These are phyloP conservation scores for Picochlorum sp. DNA, from an alignment of 139 green algal genomes.

Conservation along the genomic window DNA sequence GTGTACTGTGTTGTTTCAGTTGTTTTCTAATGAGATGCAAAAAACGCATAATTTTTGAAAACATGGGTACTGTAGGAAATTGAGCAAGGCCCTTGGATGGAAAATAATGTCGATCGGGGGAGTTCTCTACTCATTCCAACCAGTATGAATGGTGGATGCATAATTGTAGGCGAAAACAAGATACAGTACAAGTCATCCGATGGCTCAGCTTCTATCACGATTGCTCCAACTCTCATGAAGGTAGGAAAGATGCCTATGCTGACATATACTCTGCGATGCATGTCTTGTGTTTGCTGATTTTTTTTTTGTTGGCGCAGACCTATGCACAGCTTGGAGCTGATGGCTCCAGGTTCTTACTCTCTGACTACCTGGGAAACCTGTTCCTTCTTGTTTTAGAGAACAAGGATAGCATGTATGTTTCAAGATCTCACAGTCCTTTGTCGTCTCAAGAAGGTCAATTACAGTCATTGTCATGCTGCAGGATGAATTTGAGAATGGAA, in stretches of 20 bases:
- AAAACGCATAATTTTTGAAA: background rate
- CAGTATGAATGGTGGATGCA: slow-evolving; percentile 55
- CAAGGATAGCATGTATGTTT: too few relatives aligned
- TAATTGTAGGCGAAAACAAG: slow-evolving; percentile 73
- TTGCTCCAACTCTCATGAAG: slow-evolving; percentile 31
- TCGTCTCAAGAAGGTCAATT: background rate
- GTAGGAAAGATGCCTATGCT: slow-evolving; percentile 6
- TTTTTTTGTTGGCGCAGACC: background rate
- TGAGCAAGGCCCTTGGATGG: slow-evolving; percentile 61
- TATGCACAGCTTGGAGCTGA: slow-evolving; percentile 64
- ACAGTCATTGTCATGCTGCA: background rate
- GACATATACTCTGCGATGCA: too few relatives aligned
- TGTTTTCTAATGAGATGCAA: background rate
- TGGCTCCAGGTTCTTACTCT: slow-evolving; percentile 77
- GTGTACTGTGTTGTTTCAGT: background rate
- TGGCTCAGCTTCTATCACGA: slow-evolving; percentile 18
- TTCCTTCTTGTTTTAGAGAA: too few relatives aligned
- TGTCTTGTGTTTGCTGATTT: too few relatives aligned
- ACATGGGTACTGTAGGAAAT: slow-evolving; percentile 49
- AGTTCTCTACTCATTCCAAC: slow-evolving; percentile 72
- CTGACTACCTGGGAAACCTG: background rate
- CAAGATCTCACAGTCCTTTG: too few relatives aligned
- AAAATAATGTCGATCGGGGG: slow-evolving; percentile 73
- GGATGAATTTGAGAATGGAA: slow-evolving; percentile 41
- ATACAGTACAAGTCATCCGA: slow-evolving; percentile 49